These are phyloP conservation scores for Tulasnella sp. DNA, from an alignment of 768 basidiomycete genomes.

Conservation along the genomic window DNA sequence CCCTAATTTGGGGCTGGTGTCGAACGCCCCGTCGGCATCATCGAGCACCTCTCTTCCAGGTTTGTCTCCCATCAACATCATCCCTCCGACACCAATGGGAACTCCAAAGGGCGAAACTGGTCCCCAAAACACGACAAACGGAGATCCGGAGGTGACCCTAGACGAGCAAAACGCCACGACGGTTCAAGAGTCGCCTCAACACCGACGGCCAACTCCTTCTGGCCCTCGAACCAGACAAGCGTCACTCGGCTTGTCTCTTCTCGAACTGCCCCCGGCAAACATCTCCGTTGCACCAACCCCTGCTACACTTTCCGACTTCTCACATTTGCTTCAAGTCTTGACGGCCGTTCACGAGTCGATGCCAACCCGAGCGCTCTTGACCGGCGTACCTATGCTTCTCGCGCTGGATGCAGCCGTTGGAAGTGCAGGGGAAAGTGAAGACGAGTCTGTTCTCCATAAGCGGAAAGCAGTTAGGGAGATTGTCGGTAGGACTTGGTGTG, in stretches of 20 bases:
- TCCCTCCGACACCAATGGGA: slow-evolving; percentile 25
- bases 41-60: slow-evolving; percentile 33
- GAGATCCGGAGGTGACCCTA: background rate
- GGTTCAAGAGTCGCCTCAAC: background rate
- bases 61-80: slow-evolving; percentile 26
- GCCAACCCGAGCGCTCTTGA: slow-evolving; percentile 63
- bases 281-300: slow-evolving; percentile 22
- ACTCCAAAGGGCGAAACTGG: slow-evolving; percentile 11
- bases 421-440: slow-evolving; percentile 29
- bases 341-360: slow-evolving; percentile 54
- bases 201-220: background rate
- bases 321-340: slow-evolving; percentile 56
- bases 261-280: slow-evolving; percentile 18
- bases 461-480: slow-evolving; percentile 49
- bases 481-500: slow-evolving; percentile 51
- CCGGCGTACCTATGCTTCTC: slow-evolving; percentile 79
- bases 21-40: slow-evolving; percentile 18
- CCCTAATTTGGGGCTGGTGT: slow-evolving; percentile 41
- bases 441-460: slow-evolving; percentile 33
- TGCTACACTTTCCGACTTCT: slow-evolving; percentile 65
- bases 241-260: slow-evolving; percentile 12
- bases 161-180: background rate
- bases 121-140: background rate
- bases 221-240: slow-evolving; percentile 9
- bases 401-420: slow-evolving; percentile 47